phyloP scores from a whole-genome alignment of 163 green algal genomes.

The Coccomyxa subellipsoidea region DNA sequence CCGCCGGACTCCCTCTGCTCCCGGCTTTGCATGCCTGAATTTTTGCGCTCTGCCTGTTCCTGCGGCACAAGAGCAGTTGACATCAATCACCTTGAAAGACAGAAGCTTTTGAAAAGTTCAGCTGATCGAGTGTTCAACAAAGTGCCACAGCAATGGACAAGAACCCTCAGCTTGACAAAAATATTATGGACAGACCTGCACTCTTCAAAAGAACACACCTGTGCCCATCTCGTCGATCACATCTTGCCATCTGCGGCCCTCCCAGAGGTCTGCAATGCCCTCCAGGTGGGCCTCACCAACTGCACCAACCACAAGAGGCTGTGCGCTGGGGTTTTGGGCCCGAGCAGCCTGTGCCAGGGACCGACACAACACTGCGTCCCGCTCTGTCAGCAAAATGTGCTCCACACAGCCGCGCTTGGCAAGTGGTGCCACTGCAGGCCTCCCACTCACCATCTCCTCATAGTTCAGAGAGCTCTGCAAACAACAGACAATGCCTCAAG shows the following conservation, averaged over 20 bases:
- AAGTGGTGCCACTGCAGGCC: background rate
- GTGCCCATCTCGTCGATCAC: background rate
- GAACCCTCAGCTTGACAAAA: too few relatives aligned
- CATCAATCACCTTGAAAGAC: too few relatives aligned
- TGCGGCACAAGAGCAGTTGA: too few relatives aligned
- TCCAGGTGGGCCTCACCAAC: slow-evolving; percentile 1
- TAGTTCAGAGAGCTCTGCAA: background rate
- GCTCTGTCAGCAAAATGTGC: slow-evolving; percentile 3
- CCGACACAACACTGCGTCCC: background rate
- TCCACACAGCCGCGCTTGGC: background rate
- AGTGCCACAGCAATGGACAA: background rate
- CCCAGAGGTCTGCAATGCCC: background rate
- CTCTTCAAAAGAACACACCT: background rate
- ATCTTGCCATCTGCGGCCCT: background rate
- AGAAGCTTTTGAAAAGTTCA: too few relatives aligned
- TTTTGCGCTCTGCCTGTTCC: too few relatives aligned
- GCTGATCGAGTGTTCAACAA: too few relatives aligned
- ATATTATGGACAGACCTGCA: background rate
- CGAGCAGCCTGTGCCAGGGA: background rate
- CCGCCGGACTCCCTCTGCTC: background rate
- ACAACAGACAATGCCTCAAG: background rate
- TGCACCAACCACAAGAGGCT: background rate
- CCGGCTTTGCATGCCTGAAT: background rate
- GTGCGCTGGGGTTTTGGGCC: background rate
- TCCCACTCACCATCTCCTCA: background rate